phyloP scores from a whole-genome alignment of 371 early-diverging fungal genomes.

The Choanephora cucurbitarum region DNA sequence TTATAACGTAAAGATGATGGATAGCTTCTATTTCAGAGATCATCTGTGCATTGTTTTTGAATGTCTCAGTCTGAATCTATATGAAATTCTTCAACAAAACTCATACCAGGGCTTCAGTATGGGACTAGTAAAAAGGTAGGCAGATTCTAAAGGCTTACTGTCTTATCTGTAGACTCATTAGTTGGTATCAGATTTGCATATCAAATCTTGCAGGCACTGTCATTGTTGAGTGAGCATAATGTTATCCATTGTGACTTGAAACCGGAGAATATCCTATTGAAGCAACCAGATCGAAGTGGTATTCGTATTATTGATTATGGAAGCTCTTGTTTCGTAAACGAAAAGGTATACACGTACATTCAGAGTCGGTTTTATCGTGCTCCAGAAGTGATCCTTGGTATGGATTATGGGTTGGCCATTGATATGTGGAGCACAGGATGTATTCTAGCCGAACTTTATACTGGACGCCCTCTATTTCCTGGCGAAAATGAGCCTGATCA shows the following conservation, averaged over 20 bases:
- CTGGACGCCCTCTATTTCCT: constrained; percentile 91
- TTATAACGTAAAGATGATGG: constrained; percentile 84
- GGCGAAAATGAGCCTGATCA: constrained; percentile 98
- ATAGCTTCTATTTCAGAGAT: constrained; percentile 89
- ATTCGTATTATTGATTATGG: constrained; percentile 96
- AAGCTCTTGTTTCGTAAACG: constrained; percentile 75
- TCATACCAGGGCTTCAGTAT: constrained; percentile 90
- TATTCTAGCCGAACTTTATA: constrained; percentile 92
- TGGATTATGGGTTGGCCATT: constrained; percentile 85
- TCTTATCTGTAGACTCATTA: too few relatives aligned
- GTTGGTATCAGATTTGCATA: constrained; percentile 55
- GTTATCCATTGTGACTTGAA: constrained; percentile 97
- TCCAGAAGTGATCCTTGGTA: constrained; percentile 93
- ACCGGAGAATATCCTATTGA: constrained; percentile 85
- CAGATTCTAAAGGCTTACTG: not conserved
- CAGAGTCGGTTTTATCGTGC: constrained; percentile 96
- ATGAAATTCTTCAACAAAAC: constrained; percentile 94
- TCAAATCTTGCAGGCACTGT: constrained; percentile 84
- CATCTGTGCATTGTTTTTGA: constrained; percentile 98
- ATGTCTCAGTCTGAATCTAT: constrained; percentile 93
- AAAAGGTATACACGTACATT: constrained; percentile 90
- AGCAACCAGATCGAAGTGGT: constrained; percentile 49
- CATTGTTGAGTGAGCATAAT: constrained; percentile 62
- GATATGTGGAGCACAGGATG: constrained; percentile 99
- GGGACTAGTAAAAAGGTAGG: constrained; percentile 74